Evolutionary conservation across 345 rosid species (phyloP), one percentile per base, ranked within the genome.

Genomic region (Camelina laxa): DNA sequence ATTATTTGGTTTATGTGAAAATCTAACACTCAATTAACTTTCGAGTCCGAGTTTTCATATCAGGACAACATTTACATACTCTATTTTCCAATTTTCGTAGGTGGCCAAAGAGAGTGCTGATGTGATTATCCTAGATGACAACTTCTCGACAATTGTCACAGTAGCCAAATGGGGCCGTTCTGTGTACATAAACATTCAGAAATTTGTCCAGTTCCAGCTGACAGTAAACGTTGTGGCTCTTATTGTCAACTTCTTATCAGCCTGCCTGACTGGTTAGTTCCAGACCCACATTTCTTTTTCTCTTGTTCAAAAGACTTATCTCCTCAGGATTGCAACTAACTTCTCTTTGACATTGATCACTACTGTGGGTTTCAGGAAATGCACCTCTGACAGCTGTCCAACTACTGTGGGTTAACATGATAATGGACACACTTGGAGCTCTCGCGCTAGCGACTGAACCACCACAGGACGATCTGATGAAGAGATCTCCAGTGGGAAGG

Each of bases 121-220:
- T 87, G 91, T 91, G 48, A 89, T 91, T 63, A 89, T 93, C 74
- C 80, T 91, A 21, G 92, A 93, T 56, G 94, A 91, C 73, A 89
- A 93, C 75, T 93, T 93, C 76, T 87, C 97, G 14, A 88, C 97
- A 0, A 87, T 88, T 21, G 82, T 85, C 44, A 88, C 91, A n/a
- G 96, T 93, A 15, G 88, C 92, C 60, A 93, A 82, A 72, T 93
- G 94, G 96, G 98, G 97, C 13, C 92, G 97, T 57, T 89, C 97
- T 7, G 94, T 91, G 65, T 91, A 89, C 77, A 70, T 84, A 75
- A 93, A 91, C 85, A 91, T 93, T 55, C 93, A 93, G 73, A 91
- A 93, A 64, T 93, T 93, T 53, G 90, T 93, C 70, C 97, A 93
- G 81, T 93, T 93, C 82, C 97, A 93, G 82, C 79, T 93, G 73